A percentile compares a stretch with the other conserved stretches of the same genome.
phyloP scores from a whole-genome alignment of 169 alveolate genomes.

The Plasmodium malariae region DNA sequence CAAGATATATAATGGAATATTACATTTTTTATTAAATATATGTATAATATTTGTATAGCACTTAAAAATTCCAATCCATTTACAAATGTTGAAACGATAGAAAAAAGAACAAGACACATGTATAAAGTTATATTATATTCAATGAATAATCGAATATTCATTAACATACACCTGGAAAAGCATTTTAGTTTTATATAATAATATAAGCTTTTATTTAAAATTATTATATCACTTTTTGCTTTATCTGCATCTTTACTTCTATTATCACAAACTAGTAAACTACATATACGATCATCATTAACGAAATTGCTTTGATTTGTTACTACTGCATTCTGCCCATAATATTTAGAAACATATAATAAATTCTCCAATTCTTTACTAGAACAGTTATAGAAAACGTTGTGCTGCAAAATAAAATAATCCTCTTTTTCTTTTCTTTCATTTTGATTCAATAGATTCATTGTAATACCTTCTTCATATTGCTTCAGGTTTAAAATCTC shows the following conservation, averaged over 20 bases:
- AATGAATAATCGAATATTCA: slow-evolving; percentile 32
- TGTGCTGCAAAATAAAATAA: slow-evolving; percentile 5
- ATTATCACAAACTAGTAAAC: slow-evolving; percentile 34
- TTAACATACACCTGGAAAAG: slow-evolving; percentile 39
- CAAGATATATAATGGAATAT: slow-evolving; percentile 67
- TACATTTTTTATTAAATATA: slow-evolving; percentile 44
- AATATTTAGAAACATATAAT: slow-evolving; percentile 1
- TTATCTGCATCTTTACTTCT: slow-evolving; percentile 39
- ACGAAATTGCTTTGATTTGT: slow-evolving; percentile 26
- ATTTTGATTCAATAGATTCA: background rate
- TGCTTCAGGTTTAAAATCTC: slow-evolving; percentile 30
- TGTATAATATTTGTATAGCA: slow-evolving; percentile 46
- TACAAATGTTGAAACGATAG: slow-evolving; percentile 45
- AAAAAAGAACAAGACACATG: slow-evolving; percentile 25
- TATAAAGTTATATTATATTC: slow-evolving; percentile 58
- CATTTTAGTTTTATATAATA: slow-evolving; percentile 57
- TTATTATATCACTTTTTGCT: slow-evolving; percentile 52
- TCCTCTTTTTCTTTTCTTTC: slow-evolving; percentile 1
- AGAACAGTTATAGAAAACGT: slow-evolving; percentile 44
- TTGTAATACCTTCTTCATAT: slow-evolving; percentile 8
- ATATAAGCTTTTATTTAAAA: slow-evolving; percentile 50
- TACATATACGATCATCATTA: background rate
- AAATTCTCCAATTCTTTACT: slow-evolving; percentile 1
- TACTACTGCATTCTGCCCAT: slow-evolving; percentile 24
- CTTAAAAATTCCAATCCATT: slow-evolving; percentile 61